These are phyloP conservation scores for Septoria petroselini DNA, from an alignment of 2,329 filamentous ascomycete species.

Conservation along the genomic window DNA sequence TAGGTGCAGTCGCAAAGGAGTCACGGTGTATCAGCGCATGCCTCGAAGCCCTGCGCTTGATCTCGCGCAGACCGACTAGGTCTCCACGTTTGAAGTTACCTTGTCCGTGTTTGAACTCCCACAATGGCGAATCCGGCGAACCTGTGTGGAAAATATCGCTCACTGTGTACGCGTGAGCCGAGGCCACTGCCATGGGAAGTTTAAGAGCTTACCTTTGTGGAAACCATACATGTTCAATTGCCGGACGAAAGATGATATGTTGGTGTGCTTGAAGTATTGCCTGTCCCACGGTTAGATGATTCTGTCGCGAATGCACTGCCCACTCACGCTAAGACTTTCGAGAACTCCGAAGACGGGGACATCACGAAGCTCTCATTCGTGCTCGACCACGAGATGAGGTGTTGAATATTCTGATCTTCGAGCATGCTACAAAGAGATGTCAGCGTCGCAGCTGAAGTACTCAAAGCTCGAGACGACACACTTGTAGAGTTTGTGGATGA, in stretches of 20 bases:
- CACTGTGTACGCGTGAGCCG: constrained; percentile 53
- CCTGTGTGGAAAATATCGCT: constrained; percentile 98
- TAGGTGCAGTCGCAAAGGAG: constrained; percentile 70
- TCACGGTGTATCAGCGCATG: constrained; percentile 92
- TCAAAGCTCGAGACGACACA: constrained; percentile 47
- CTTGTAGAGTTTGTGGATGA: constrained; percentile 99
- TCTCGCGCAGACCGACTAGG: constrained; percentile 84
- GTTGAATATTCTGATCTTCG: constrained; percentile 87
- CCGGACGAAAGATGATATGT: constrained; percentile 96
- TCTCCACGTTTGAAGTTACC: constrained; percentile 96
- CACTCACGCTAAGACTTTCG: constrained; percentile 79
- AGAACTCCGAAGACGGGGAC: constrained; percentile 95
- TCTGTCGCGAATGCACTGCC: not conserved
- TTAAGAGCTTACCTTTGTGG: constrained; percentile 74
- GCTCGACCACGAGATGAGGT: constrained; percentile 93
- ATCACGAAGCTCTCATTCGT: constrained; percentile 97
- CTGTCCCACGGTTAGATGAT: constrained; percentile 47
- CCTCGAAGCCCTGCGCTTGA: constrained; percentile 88
- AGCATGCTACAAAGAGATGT: constrained; percentile 68
- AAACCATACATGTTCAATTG: constrained; percentile 99
- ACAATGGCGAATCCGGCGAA: constrained; percentile 86
- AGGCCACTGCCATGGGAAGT: not conserved
- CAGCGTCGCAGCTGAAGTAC: constrained; percentile 34
- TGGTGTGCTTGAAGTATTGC: constrained; percentile 99
- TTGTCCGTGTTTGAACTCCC: constrained; percentile 98